Evolutionary conservation across 129 eudicot genomes (phyloP), one percentile per base, ranked within the genome.

Genomic region (Glebionis coronaria): DNA sequence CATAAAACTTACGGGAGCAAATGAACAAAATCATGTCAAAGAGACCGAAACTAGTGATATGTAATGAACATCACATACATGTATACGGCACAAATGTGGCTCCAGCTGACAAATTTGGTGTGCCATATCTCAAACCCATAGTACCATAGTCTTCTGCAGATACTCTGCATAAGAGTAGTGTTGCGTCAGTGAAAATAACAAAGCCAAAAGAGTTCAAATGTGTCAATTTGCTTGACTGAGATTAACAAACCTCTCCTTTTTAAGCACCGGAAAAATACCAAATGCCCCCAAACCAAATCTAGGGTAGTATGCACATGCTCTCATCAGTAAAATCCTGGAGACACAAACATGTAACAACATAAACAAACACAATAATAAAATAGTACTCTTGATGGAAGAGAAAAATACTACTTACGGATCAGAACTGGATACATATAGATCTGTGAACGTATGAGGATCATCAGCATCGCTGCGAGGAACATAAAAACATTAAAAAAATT

Each of bases 81-180:
- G 88, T 56, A 64, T 83, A 76, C 66, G 98, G 98, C 73, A 78
- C 71, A 61, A 92, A 62, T 52, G 98, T 88, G 71, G 83, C 86
- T 79, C 98, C 98, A 78, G 80, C 68, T 49, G 98, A 92, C 68
- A 92, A 73, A 68, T 82, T 82, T 55, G 89, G 63, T 35, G 95
- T 83, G 74, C 98, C 91, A 78, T 83, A 92, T 80, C 98, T 80
- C 82, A 92, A 72, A 73, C 98, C 98, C 98, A 92, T 88, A 13
- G 84, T 73, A 29, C 98, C 89, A 70, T 80, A 82, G 73, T 83
- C 94, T 73, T 82, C 91, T 27, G 89, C 52, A 28, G 81, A 78
- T 61, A 70, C 77, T 76, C 98, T 92, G 85, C 65, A 77, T 38
- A 40, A 42, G 53, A 52, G 67, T 42, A 16, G 4, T 63, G 58